Evolutionary conservation across 495 filamentous ascomycete species (phyloP).

Genomic region (Penicillium mononematosum): DNA sequence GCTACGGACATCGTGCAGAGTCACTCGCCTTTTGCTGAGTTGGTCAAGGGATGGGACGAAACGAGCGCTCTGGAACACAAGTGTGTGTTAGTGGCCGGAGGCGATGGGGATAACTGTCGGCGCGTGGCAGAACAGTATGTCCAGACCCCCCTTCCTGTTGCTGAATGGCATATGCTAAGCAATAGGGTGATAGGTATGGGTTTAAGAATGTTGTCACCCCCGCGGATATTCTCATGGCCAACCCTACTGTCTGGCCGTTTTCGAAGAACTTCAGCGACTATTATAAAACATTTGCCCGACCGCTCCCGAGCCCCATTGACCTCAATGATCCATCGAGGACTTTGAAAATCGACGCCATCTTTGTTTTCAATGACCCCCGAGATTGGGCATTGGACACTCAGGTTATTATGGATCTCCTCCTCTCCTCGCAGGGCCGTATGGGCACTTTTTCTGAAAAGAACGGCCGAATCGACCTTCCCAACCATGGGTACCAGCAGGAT

Average conservation of each 20-base stretch:
- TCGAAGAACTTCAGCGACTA: conserved; percentile 56
- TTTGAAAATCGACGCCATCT: conserved; percentile 77
- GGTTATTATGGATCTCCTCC: conserved; percentile 74
- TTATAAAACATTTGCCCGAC: conserved; percentile 61
- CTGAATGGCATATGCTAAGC: neutral
- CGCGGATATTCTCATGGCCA: conserved; percentile 72
- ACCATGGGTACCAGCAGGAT: conserved; percentile 72
- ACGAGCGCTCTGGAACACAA: conserved; percentile 57
- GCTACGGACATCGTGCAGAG: conserved; percentile 73
- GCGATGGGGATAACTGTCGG: conserved; percentile 73
- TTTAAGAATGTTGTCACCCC: conserved; percentile 84
- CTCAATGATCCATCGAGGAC: conserved; percentile 40
- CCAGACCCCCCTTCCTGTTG: neutral
- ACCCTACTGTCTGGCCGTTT: conserved; percentile 82
- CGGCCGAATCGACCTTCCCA: conserved; percentile 55
- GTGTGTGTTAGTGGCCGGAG: conserved; percentile 78
- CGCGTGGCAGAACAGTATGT: conserved; percentile 63
- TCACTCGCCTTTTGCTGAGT: conserved; percentile 73
- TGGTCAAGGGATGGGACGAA: conserved; percentile 43
- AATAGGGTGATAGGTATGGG: conserved; percentile 58
- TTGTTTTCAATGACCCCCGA: conserved; percentile 87
- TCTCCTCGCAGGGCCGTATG: conserved; percentile 69
- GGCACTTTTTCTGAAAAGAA: conserved; percentile 72
- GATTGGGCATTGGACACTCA: conserved; percentile 92
- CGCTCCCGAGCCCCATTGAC: conserved; percentile 49